These are phyloP conservation scores for Sarocladiaceae sp. DNA, from an alignment of 2,329 filamentous ascomycete species.

Conservation along the genomic window DNA sequence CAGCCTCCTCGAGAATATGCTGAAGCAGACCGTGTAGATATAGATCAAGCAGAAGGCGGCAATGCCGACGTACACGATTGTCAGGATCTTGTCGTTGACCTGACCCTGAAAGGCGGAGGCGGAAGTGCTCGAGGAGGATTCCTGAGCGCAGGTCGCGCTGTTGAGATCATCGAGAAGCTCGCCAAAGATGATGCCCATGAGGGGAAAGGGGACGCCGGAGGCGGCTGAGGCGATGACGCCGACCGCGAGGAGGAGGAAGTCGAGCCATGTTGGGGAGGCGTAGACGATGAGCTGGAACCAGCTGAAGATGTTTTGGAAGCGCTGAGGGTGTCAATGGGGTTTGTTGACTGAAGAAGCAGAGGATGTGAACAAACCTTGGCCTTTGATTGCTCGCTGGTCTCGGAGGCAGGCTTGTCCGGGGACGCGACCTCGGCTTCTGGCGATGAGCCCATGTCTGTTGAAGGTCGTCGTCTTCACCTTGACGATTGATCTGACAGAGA, in stretches of 20 bases:
- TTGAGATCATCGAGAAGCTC: constrained; percentile 58
- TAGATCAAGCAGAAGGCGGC: constrained; percentile 16
- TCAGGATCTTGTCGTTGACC: constrained; percentile 52
- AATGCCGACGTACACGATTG: constrained; percentile 26
- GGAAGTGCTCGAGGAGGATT: constrained; percentile 16
- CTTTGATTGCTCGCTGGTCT: too few relatives aligned
- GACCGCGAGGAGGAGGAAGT: constrained; percentile 33
- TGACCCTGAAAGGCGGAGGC: constrained; percentile 28
- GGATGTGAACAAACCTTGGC: constrained; percentile 10
- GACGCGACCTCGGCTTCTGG: too few relatives aligned
- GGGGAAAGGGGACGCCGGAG: constrained; percentile 56
- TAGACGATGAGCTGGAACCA: constrained; percentile 41
- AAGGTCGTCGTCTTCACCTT: too few relatives aligned
- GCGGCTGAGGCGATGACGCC: constrained; percentile 42
- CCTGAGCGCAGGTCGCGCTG: constrained; percentile 41
- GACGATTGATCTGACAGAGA: too few relatives aligned
- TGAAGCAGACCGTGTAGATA: constrained; percentile 29
- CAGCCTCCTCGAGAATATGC: constrained; percentile 38
- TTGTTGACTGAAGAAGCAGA: not conserved
- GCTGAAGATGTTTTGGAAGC: constrained; percentile 21
- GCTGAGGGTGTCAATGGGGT: constrained; percentile 13
- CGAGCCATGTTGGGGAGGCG: constrained; percentile 36
- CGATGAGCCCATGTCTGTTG: too few relatives aligned
- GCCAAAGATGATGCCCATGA: constrained; percentile 59
- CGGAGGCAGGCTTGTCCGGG: too few relatives aligned